Evolutionary conservation across 495 filamentous ascomycete genomes (phyloP), one percentile per base, ranked within the genome.

Genomic region (Neurospora sp.): DNA sequence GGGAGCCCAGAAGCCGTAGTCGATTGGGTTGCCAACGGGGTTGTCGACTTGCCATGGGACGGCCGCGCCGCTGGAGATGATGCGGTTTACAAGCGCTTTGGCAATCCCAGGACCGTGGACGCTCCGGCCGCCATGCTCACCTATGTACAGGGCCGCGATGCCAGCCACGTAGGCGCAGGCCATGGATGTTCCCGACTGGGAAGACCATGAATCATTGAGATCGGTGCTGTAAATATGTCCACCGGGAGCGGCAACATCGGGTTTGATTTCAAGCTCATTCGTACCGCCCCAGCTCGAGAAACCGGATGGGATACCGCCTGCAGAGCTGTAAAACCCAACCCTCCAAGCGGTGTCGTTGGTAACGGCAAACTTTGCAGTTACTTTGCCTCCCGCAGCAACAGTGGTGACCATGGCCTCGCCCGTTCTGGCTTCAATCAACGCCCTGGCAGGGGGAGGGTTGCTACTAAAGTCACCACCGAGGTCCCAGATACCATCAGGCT

Each of bases 121-220:
- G 16, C 79, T 68, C 37, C 81, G 77, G 20, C 81, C 77, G 18
- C 81, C 82, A 38, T 79, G 69, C 38, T 79, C 71, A 10, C 75
- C 78, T 68, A 85, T 77, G 39, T 84, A 79, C 10, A 86, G 79
- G 10, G 85, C 84, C 37, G 84, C 81, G 42, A 84, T 77, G 22
- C 85, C 85, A 18, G 85, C 84, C 9, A 85, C 78, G 69, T 85
- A 88, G 7, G 86, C 85, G 18, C 83, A 80, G 5, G 86, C 82
- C 86, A 88, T 86, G 31, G 83, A 85, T 0, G 86, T 87, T 70
- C 86, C 86, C 53, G 77, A 81, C 6, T 84, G 73, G 0, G 84
- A 75, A 4, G 75, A 79, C 72, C 85, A 87, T 6, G 39, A 4
- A 3, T 81, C 75, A 8, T 83, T 70, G 12, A 75, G 74, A 31